Evolutionary conservation across 129 eudicot species (phyloP).

Genomic region (Tagetes erecta): DNA sequence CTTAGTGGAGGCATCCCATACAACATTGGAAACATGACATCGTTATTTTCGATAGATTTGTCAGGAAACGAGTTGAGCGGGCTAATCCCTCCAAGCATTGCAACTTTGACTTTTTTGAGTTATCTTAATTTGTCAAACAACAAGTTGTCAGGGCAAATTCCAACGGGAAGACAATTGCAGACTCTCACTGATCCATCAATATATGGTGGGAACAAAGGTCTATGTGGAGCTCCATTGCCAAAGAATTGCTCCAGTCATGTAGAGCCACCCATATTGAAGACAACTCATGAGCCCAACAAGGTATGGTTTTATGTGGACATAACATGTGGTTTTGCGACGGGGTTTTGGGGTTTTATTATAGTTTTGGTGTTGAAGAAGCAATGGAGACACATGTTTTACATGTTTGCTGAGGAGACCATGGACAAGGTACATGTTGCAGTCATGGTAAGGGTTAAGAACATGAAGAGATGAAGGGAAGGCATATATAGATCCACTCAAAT

Average conservation of each 20-base stretch:
- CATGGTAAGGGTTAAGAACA: no score
- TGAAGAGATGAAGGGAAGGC: no score
- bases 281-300: not conserved
- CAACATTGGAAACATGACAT: not conserved
- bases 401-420: no score
- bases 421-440: no score
- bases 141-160: not conserved
- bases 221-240: slow-evolving; percentile 23
- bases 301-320: slow-evolving; percentile 9
- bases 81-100: not conserved
- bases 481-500: no score
- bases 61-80: not conserved
- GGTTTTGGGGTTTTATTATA: slow-evolving; percentile 26
- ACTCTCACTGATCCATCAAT: slow-evolving; percentile 14
- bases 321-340: slow-evolving; percentile 23
- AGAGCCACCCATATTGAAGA: not conserved
- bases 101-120: not conserved
- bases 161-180: slow-evolving; percentile 10
- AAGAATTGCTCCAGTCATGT: slow-evolving; percentile 4
- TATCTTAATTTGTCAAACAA: not conserved
- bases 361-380: not conserved
- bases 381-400: no score
- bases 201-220: slow-evolving; percentile 12
- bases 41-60: not conserved
- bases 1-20: not conserved